Conservation (phyloP, 306 rosid species). For the Morella rubra region DNA sequence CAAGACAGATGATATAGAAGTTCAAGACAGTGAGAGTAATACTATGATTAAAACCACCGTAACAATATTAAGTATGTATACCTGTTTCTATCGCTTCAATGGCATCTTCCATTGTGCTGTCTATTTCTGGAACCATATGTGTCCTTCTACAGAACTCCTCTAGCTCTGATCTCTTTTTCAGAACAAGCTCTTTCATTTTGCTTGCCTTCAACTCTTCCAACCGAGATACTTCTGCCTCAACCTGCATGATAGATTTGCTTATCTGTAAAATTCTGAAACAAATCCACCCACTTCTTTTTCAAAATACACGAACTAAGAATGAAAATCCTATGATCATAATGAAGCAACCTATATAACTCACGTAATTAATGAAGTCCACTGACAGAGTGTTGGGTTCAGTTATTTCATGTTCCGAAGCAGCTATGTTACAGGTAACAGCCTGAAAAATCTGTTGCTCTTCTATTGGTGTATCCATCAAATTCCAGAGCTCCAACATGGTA, state of each 20-base stretch:
- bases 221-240: conserved; percentile 85
- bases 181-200: conserved; percentile 96
- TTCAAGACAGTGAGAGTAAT: conserved; percentile 22
- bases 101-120: conserved; percentile 55
- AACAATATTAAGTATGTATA: conserved; percentile 23
- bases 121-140: conserved; percentile 72
- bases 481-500: conserved; percentile 90
- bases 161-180: conserved; percentile 80
- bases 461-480: conserved; percentile 94
- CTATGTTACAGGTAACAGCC: conserved; percentile 81
- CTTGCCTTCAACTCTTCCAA: conserved; percentile 84
- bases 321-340: conserved; percentile 11
- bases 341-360: conserved; percentile 41
- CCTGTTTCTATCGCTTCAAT: conserved; percentile 87
- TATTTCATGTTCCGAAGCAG: conserved; percentile 93
- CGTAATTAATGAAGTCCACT: conserved; percentile 63
- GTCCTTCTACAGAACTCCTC: conserved; percentile 86
- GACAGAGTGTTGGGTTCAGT: conserved; percentile 82
- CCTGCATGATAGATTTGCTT: conserved; percentile 45
- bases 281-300: background rate
- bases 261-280: conserved; percentile 16
- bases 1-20: conserved; percentile 24
- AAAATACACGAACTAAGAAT: conserved; percentile 2
- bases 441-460: conserved; percentile 97
- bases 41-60: background rate